Conservation (phyloP, 2,329 filamentous ascomycete species). For the Mycocentrospora acerina region DNA sequence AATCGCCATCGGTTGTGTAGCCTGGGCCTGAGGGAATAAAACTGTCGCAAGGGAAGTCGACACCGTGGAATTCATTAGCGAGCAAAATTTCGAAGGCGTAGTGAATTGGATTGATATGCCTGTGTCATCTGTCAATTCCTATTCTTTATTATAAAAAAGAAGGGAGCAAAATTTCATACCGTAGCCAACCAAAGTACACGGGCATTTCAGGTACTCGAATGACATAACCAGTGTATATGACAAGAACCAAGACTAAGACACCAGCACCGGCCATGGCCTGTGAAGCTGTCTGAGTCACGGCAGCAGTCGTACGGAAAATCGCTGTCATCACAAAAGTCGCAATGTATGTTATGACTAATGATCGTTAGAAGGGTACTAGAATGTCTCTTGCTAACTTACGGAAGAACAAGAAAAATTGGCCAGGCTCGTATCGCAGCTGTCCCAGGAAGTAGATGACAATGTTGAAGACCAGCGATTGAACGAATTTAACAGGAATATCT, state of each 20-base stretch:
- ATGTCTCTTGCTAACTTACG: slow-evolving; percentile 10
- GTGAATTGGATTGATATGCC: slow-evolving; percentile 71
- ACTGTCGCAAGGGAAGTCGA: slow-evolving; percentile 35
- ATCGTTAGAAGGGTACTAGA: not conserved
- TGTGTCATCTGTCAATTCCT: not conserved
- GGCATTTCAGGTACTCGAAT: slow-evolving; percentile 63
- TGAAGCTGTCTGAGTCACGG: slow-evolving; percentile 66
- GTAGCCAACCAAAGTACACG: slow-evolving; percentile 43
- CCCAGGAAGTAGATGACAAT: slow-evolving; percentile 82
- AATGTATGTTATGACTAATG: slow-evolving; percentile 50
- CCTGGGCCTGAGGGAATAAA: slow-evolving; percentile 45
- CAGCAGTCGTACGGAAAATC: slow-evolving; percentile 77
- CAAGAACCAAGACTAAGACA: slow-evolving; percentile 62
- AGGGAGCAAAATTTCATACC: slow-evolving; percentile 40
- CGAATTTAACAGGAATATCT: slow-evolving; percentile 79
- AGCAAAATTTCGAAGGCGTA: slow-evolving; percentile 80
- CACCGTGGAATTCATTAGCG: slow-evolving; percentile 65
- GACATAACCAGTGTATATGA: slow-evolving; percentile 69
- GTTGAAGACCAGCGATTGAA: slow-evolving; percentile 73
- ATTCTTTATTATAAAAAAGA: not conserved
- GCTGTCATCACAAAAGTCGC: slow-evolving; percentile 73
- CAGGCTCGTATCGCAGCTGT: slow-evolving; percentile 69
- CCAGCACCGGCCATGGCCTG: slow-evolving; percentile 58
- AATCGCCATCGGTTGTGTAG: slow-evolving; percentile 21
- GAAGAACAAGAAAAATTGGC: slow-evolving; percentile 81